phyloP scores from a whole-genome alignment of 2,329 filamentous ascomycete species.

The Hypoxylon sp. region DNA sequence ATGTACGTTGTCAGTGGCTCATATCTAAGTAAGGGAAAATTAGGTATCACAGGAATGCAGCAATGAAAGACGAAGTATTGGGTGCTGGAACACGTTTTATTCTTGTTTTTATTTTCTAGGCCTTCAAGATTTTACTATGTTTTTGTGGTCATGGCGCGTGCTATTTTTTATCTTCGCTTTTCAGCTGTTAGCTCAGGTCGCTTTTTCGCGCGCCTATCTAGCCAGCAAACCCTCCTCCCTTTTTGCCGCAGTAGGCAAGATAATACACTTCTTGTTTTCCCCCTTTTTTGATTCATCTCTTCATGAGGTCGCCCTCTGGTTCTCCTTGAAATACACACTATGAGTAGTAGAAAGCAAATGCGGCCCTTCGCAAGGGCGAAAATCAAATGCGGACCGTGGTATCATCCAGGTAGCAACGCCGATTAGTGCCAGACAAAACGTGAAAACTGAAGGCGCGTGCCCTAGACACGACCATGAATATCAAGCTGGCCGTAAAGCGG shows the following conservation, averaged over 20 bases:
- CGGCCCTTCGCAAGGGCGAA: slow-evolving; percentile 46
- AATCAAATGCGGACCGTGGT: slow-evolving; percentile 55
- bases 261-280: slow-evolving; percentile 31
- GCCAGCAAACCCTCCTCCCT: slow-evolving; percentile 30
- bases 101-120: slow-evolving; percentile 50
- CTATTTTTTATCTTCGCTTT: slow-evolving; percentile 37
- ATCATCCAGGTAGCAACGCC: slow-evolving; percentile 55
- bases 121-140: slow-evolving; percentile 48
- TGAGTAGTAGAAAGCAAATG: slow-evolving; percentile 48
- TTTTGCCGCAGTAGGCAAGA: slow-evolving; percentile 28
- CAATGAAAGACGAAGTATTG: slow-evolving; percentile 16
- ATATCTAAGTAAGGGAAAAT: slow-evolving; percentile 13
- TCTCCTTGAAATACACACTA: slow-evolving; percentile 52
- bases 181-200: slow-evolving; percentile 28
- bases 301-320: slow-evolving; percentile 51
- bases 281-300: slow-evolving; percentile 42
- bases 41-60: slow-evolving; percentile 18
- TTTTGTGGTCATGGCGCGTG: slow-evolving; percentile 51
- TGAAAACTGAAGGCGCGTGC: slow-evolving; percentile 45
- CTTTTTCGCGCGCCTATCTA: slow-evolving; percentile 37
- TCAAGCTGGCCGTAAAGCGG: slow-evolving; percentile 37
- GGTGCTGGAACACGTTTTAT: slow-evolving; percentile 43
- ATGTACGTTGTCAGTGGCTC: slow-evolving; percentile 7
- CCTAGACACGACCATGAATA: slow-evolving; percentile 37
- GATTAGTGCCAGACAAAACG: slow-evolving; percentile 48